These are phyloP conservation scores for Syzygium oleosum DNA, from an alignment of 345 rosid species.

Conservation along the genomic window DNA sequence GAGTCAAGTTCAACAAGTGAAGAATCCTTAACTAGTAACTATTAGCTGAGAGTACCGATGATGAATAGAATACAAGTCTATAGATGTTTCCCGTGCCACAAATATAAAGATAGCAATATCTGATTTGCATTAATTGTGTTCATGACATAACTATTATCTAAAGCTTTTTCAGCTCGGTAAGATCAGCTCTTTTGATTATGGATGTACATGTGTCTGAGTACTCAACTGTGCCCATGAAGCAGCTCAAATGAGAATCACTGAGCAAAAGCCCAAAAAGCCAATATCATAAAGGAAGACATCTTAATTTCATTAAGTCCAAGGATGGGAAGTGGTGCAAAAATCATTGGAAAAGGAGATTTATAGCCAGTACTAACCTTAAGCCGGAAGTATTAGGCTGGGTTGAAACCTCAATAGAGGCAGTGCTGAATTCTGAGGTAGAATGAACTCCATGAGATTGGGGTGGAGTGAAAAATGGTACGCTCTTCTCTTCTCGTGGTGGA, in stretches of 20 bases:
- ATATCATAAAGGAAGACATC: not conserved
- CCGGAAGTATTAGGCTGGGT: constrained; percentile 69
- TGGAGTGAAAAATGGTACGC: constrained; percentile 87
- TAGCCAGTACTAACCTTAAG: constrained; percentile 41
- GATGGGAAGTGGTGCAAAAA: not conserved
- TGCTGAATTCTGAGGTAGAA: constrained; percentile 43
- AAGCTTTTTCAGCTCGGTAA: not conserved
- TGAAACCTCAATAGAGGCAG: constrained; percentile 73
- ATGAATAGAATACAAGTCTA: not conserved
- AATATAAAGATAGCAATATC: not conserved
- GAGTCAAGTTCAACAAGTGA: not conserved
- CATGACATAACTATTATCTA: not conserved
- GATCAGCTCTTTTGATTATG: not conserved
- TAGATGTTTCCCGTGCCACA: not conserved
- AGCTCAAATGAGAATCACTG: not conserved
- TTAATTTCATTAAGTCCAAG: not conserved
- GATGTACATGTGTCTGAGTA: not conserved
- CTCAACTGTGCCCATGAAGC: not conserved
- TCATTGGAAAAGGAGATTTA: not conserved
- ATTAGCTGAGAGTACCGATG: not conserved
- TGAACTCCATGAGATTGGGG: constrained; percentile 68
- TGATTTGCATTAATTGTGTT: not conserved
- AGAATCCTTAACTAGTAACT: not conserved
- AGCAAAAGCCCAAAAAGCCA: not conserved
- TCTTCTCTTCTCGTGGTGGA: constrained; percentile 74